Percentiles rank a stretch among this genome's conserved stretches.
phyloP scores from a whole-genome alignment of 164 flowering plant genomes.

The Vitis labrusca region DNA sequence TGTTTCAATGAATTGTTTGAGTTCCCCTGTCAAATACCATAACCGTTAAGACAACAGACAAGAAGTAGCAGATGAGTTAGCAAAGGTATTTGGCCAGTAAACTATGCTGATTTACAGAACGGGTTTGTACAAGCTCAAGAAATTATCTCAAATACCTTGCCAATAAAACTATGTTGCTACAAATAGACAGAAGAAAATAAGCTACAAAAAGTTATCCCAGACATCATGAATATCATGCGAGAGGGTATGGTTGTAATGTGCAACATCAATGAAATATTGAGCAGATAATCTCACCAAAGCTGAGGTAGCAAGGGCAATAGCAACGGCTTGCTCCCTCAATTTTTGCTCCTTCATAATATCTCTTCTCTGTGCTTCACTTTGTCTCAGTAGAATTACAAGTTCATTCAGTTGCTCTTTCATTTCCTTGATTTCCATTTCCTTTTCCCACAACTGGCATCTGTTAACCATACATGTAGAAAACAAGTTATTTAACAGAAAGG shows the following conservation, averaged over 20 bases:
- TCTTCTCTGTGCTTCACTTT: constrained; percentile 67
- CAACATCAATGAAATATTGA: neutral
- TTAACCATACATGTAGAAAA: neutral
- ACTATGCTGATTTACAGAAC: too few species aligned
- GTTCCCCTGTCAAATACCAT: constrained; percentile 38
- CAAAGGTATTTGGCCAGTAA: too few species aligned
- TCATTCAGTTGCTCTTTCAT: constrained; percentile 72
- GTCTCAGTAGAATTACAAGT: constrained; percentile 55
- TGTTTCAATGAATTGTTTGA: constrained; percentile 55
- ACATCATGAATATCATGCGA: too few species aligned
- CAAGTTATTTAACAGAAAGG: too few species aligned
- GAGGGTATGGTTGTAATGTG: neutral
- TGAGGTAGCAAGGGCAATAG: constrained; percentile 56
- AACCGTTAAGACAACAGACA: neutral
- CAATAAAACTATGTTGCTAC: too few species aligned
- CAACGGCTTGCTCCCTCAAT: constrained; percentile 66
- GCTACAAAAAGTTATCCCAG: too few species aligned
- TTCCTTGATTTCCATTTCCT: constrained; percentile 63
- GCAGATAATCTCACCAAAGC: constrained; percentile 44
- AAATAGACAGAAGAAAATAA: too few species aligned
- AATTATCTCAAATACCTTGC: too few species aligned
- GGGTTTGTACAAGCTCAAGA: neutral
- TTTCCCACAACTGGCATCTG: constrained; percentile 73
- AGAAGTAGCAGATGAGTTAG: too few species aligned
- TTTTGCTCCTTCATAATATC: constrained; percentile 73